These are phyloP conservation scores for Naganishia kalamii DNA, from an alignment of 768 basidiomycete genomes.

Conservation along the genomic window DNA sequence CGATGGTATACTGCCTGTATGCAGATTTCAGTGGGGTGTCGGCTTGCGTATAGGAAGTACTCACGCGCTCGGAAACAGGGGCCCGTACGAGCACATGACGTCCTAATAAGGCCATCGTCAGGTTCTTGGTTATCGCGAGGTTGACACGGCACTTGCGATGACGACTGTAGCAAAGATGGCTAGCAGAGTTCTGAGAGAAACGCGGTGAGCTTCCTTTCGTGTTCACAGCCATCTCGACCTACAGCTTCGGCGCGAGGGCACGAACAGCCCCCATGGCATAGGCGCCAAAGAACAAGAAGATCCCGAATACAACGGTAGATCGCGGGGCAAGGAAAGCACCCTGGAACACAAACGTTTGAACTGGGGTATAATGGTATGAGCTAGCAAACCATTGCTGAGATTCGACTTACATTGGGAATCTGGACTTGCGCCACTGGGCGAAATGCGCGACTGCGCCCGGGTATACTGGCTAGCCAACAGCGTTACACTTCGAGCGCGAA, in stretches of 20 bases:
- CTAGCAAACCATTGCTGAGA: not conserved
- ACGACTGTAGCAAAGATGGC: conserved; percentile 54
- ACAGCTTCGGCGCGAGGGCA: conserved; percentile 52
- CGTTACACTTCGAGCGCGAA: conserved; percentile 42
- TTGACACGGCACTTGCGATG: conserved; percentile 33
- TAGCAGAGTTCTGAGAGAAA: conserved; percentile 43
- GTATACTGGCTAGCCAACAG: conserved; percentile 13
- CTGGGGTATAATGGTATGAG: conserved; percentile 16
- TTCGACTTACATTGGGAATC: conserved; percentile 35
- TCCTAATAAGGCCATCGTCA: not conserved
- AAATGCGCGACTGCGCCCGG: not conserved
- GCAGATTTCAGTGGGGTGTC: no score
- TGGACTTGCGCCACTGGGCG: conserved; percentile 32
- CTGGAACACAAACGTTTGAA: conserved; percentile 50
- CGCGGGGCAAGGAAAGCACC: conserved; percentile 55
- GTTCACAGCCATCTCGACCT: conserved; percentile 10
- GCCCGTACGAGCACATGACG: conserved; percentile 49
- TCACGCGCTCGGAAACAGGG: conserved; percentile 52
- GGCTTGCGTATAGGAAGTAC: no score
- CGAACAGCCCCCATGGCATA: conserved; percentile 53
- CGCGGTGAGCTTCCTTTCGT: not conserved
- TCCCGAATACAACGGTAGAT: conserved; percentile 52
- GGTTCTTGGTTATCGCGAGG: not conserved
- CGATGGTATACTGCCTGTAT: conserved; percentile 17
- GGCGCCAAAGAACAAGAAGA: conserved; percentile 52